Evolutionary conservation across 805 yeast genomes (phyloP).

Genomic region (Cyberlindnera maclurae): DNA sequence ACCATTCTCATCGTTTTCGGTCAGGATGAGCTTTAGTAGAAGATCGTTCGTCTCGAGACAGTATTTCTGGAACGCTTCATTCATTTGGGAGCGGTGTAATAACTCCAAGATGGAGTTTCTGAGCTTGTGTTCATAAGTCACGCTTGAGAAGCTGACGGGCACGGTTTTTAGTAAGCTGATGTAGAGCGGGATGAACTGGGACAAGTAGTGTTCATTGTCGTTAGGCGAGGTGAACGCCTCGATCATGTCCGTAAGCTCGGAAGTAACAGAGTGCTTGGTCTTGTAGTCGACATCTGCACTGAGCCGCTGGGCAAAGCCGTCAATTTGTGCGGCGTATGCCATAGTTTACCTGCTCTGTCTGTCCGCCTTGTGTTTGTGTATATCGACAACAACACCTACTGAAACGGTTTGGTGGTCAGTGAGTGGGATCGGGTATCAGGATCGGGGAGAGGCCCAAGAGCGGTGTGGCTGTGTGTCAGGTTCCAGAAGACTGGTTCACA

Average conservation of each 20-base stretch:
- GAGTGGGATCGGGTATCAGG: no score
- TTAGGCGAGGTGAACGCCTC: conserved; percentile 77
- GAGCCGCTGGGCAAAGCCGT: conserved; percentile 58
- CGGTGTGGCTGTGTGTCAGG: no score
- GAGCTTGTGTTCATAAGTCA: conserved; percentile 68
- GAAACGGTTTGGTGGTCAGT: no score
- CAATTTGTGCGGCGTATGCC: conserved; percentile 46
- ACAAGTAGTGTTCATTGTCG: conserved; percentile 74
- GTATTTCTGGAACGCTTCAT: conserved; percentile 71
- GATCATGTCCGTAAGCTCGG: conserved; percentile 80
- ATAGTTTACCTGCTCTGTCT: conserved; percentile 12
- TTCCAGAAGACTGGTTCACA: no score
- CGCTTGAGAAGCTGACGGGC: conserved; percentile 63
- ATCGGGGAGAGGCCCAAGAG: no score
- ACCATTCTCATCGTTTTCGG: conserved; percentile 94
- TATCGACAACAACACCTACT: no score
- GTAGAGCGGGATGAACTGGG: conserved; percentile 64
- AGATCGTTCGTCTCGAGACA: conserved; percentile 52
- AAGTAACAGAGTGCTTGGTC: conserved; percentile 58
- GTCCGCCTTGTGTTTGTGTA: no score
- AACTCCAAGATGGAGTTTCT: conserved; percentile 73
- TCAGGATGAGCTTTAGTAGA: conserved; percentile 51
- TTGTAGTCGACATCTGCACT: conserved; percentile 47
- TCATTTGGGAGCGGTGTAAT: conserved; percentile 73
- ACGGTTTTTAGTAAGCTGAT: conserved; percentile 53